Conservation (phyloP, 768 basidiomycete genomes). For the Podaxis sp. region DNA sequence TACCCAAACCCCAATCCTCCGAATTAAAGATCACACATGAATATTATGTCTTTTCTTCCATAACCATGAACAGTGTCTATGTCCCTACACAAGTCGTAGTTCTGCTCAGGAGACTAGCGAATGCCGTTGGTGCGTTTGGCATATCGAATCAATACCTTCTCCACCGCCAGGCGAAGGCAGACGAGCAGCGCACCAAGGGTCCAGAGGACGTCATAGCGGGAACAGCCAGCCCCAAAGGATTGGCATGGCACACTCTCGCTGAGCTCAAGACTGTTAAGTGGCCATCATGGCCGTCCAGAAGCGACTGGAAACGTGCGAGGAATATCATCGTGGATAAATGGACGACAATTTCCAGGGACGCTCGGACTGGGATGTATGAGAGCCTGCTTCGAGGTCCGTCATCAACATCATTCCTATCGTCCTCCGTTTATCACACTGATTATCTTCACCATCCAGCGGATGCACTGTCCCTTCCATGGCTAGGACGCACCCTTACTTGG, state of each 20-base stretch:
- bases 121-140: conserved; percentile 67
- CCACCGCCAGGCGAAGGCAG: conserved; percentile 20
- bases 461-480: conserved; percentile 17
- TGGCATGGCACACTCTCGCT: conserved; percentile 15
- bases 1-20: not conserved
- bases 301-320: conserved; percentile 20
- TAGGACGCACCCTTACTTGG: conserved; percentile 10
- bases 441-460: conserved; percentile 1
- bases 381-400: conserved; percentile 8
- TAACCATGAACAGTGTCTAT: conserved; percentile 40
- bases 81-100: conserved; percentile 60
- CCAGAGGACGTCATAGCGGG: not conserved
- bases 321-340: conserved; percentile 8
- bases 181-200: not conserved
- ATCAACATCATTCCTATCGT: not conserved
- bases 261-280: conserved; percentile 23
- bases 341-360: conserved; percentile 6
- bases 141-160: conserved; percentile 63
- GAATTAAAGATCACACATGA: not conserved
- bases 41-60: conserved; percentile 13
- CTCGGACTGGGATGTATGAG: conserved; percentile 3
- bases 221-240: not conserved
- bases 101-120: conserved; percentile 63
- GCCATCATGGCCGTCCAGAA: conserved; percentile 27
- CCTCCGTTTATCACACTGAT: not conserved